Evolutionary conservation across 805 yeast species (phyloP), one percentile per base, ranked within the genome.

Genomic region (Saturnispora bothae): DNA sequence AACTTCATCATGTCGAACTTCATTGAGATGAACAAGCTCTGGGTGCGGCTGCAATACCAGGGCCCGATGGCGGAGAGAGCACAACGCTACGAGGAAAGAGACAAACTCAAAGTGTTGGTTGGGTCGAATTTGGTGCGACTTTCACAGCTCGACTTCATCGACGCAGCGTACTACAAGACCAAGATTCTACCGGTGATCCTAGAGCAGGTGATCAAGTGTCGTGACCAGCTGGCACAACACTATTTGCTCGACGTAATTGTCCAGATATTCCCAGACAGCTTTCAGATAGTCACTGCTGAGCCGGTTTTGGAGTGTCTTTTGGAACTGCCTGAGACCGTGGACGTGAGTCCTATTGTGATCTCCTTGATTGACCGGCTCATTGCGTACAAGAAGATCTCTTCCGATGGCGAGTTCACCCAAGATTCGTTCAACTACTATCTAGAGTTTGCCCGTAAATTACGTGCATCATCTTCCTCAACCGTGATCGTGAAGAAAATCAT

Each of bases 31-130:
- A 92, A 92, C 64, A 92, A 92, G 58, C 66, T 92, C 33, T 92
- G 98, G 98, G 97, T 92, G 4, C 71, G 98, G 36, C 65, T 88
- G 47, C 97, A 89, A 60, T 95, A 88, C 56, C 95, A 86, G 59
- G 97, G 97, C 2, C 95, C 85, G 44, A 73, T 89, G 3, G 71
- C 82, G 30, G 96, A 89, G 50, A 70, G 83, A 28, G 74, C 68
- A 28, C 73, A 80, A 55, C 69, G 96, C 40, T 71, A 69, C 17
- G 69, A 67, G 43, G 97, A 92, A 59, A 69, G 98, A 17, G 77
- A 78, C 50, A 96, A 92, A 59, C 68, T 92, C 45, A 88, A 84
- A 61, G 85, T 88, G 40, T 68, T 92, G 29, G 94, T 92, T 20
- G 98, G 98, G 1, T 81, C 95, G 17, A 92, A 88, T 57, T 67